Evolutionary conservation across 148 eudicot species (phyloP).

Genomic region (Cornus florida): DNA sequence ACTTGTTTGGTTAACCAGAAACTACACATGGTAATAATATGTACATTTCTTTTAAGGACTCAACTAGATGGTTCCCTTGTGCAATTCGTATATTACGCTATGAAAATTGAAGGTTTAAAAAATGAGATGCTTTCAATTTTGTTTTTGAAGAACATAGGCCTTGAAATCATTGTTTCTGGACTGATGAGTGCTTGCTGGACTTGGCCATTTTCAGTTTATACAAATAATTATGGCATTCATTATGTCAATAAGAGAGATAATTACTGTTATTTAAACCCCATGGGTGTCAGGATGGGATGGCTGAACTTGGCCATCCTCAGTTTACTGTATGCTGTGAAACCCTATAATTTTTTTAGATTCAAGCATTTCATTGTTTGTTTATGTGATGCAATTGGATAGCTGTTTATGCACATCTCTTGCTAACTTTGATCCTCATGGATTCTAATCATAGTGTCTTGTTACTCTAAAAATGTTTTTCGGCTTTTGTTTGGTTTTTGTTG

Average conservation of each 20-base stretch:
- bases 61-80: slow-evolving; percentile 11
- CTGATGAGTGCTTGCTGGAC: neutral
- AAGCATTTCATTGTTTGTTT: neutral
- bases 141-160: neutral
- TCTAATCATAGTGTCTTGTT: neutral
- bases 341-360: too few species aligned
- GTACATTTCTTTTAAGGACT: neutral
- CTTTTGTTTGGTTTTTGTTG: neutral
- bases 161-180: neutral
- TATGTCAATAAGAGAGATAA: neutral
- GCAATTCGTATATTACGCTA: slow-evolving; percentile 3
- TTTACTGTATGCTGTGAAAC: too few species aligned
- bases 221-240: neutral
- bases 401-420: neutral
- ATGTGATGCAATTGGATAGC: slow-evolving; percentile 1
- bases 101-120: slow-evolving; percentile 1
- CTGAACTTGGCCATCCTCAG: too few species aligned
- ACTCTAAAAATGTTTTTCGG: neutral
- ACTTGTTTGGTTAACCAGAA: slow-evolving; percentile 92
- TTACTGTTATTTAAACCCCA: too few species aligned
- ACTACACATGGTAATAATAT: slow-evolving; percentile 79
- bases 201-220: slow-evolving; percentile 11
- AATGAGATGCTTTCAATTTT: neutral
- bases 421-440: neutral
- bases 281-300: too few species aligned